Base-by-base conservation (phyloP, 768 basidiomycete species). In the Suillus variegatus region DNA sequence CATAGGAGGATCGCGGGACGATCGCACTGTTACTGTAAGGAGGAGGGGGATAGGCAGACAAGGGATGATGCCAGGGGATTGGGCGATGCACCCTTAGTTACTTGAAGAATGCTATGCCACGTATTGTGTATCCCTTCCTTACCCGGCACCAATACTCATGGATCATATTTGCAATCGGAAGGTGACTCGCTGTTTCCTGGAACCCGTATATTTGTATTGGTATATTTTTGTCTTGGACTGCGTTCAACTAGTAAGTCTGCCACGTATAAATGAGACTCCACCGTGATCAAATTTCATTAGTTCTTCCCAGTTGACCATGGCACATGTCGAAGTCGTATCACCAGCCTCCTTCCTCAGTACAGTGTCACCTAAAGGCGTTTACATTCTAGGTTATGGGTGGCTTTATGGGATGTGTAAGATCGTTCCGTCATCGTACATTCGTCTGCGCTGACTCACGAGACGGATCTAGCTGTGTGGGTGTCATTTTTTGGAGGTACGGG, bases 351-450 rank as follows among this genome's bases (percentile, higher is more conserved):
- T 84, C 28, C 51, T 38, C 16, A 36, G 36, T n/a, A 55, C 6
- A 12, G 7, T 36, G n/a, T 57, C 35, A n/a, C 36, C 71, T 7
- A 67, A 67, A 47, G 81, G 82, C 20, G 57, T 83, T 5, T 89
- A 90, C 67, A 72, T 85, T 35, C 66, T 88, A 35, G 84, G 79
- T n/a, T 90, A 86, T 77, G 80, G 80, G 13, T 88, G 86, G 84
- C 74, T 89, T 36, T 87, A 86, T 75, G 89, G 89, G 65, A 89
- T 88, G 89, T 87, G 89, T 88, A 73, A 76, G 86, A 40, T 32
- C 20, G 32, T 55, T 28, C 25, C 7, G 1, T 9, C 54, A 55
- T 9, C 20, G 13, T n/a, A 35, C 20, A 20, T 55, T 10, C 9
- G 4, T 10, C 18, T 35, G 18, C 1, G 5, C 54, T 51, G 14